Conservation (phyloP, 345 rosid genomes). For the Rhizophora apiculata region DNA sequence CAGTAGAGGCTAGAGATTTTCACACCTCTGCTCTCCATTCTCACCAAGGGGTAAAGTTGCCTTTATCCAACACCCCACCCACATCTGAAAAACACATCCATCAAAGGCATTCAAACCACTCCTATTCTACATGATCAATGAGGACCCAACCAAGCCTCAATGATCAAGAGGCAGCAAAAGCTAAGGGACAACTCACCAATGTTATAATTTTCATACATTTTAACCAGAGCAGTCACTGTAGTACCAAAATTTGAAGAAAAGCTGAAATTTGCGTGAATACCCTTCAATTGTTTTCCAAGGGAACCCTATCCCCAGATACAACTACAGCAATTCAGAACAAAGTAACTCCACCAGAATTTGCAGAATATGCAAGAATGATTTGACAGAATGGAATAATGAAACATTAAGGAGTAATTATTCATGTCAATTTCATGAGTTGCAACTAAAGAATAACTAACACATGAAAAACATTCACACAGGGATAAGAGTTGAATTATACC, state of each 20-base stretch:
- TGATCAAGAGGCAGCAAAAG: constrained; percentile 47
- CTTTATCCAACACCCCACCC: constrained; percentile 44
- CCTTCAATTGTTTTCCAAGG: constrained; percentile 41
- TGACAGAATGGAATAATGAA: too few relatives aligned
- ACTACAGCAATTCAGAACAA: neutral
- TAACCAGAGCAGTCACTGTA: constrained; percentile 48
- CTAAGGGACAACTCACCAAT: neutral
- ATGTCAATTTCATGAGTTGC: too few relatives aligned
- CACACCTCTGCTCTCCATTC: constrained; percentile 51
- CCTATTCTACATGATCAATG: constrained; percentile 35
- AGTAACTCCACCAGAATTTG: too few relatives aligned
- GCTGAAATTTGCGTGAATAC: constrained; percentile 44
- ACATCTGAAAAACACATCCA: constrained; percentile 63
- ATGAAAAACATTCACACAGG: too few relatives aligned
- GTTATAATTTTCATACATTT: constrained; percentile 37
- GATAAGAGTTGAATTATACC: too few relatives aligned
- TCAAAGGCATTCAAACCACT: constrained; percentile 51
- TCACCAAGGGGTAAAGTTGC: constrained; percentile 36
- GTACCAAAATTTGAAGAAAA: constrained; percentile 33
- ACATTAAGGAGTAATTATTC: too few relatives aligned
- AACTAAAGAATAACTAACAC: too few relatives aligned
- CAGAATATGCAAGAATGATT: too few relatives aligned
- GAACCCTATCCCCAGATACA: constrained; percentile 39
- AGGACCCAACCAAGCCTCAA: constrained; percentile 33
- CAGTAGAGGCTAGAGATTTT: constrained; percentile 59